phyloP scores from a whole-genome alignment of 164 flowering plant species.

The Tetrastigma voinierianum region DNA sequence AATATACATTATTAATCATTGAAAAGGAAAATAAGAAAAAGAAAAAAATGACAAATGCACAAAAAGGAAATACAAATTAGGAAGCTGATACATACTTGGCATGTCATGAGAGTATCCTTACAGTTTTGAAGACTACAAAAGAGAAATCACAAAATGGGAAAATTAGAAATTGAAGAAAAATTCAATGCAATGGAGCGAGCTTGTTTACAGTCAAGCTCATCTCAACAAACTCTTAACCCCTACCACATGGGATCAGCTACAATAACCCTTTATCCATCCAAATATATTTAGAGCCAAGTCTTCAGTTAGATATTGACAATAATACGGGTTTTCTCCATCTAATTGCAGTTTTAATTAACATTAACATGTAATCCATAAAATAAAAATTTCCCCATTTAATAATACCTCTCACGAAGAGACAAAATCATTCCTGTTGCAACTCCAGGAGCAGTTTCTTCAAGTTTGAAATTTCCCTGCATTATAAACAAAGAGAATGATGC shows the following conservation, averaged over 20 bases:
- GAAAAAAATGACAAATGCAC: background rate
- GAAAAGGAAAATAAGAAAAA: too few relatives aligned
- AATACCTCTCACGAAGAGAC: constrained; percentile 90
- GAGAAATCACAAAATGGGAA: constrained; percentile 1
- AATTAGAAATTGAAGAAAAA: constrained; percentile 1
- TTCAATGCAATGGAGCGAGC: too few relatives aligned
- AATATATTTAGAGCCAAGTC: too few relatives aligned
- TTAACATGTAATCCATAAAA: background rate
- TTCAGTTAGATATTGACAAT: too few relatives aligned
- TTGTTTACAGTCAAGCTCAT: too few relatives aligned
- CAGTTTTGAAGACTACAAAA: constrained; percentile 80
- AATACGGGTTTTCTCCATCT: too few relatives aligned
- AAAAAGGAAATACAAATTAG: background rate
- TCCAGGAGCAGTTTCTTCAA: constrained; percentile 90
- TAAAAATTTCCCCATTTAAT: background rate
- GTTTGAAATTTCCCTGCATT: constrained; percentile 51
- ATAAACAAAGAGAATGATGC: constrained; percentile 7
- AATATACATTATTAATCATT: too few relatives aligned
- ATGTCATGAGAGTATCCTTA: constrained; percentile 68
- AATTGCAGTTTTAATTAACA: too few relatives aligned
- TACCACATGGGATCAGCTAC: too few relatives aligned
- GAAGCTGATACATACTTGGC: constrained; percentile 51
- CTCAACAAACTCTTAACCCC: too few relatives aligned
- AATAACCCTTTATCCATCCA: too few relatives aligned
- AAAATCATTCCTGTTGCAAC: constrained; percentile 94